Evolutionary conservation across 106 monocot species (phyloP).

Genomic region (Allium sativum): DNA sequence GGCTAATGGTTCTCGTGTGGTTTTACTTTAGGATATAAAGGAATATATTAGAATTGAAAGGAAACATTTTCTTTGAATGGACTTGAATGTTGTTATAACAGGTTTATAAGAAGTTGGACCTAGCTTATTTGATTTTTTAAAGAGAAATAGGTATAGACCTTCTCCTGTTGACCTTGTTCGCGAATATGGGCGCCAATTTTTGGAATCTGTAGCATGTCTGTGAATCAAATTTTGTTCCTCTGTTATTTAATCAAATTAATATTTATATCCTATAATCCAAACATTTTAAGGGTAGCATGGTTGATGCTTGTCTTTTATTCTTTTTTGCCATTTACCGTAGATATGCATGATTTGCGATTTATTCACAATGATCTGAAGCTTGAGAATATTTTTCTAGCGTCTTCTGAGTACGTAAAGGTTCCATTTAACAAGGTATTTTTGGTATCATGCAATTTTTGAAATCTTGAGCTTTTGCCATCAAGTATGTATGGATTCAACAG

Average conservation of each 20-base stretch:
- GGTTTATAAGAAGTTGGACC: slow-evolving; percentile 99
- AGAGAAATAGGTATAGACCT: slow-evolving; percentile 90
- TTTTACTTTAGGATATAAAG: too few species aligned
- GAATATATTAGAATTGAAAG: slow-evolving; percentile 7
- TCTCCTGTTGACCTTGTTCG: slow-evolving; percentile 98
- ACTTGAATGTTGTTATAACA: slow-evolving; percentile 65
- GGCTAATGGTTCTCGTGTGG: too few species aligned
- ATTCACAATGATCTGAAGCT: slow-evolving; percentile 99
- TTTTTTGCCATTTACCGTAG: slow-evolving; percentile 41
- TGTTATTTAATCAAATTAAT: slow-evolving; percentile 9
- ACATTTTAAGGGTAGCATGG: slow-evolving; percentile 4
- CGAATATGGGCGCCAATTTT: slow-evolving; percentile 96
- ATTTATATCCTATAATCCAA: slow-evolving; percentile 19
- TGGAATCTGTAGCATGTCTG: slow-evolving; percentile 99
- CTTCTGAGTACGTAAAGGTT: slow-evolving; percentile 75
- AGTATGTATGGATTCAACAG: slow-evolving; percentile 22
- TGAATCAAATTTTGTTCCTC: slow-evolving; percentile 16
- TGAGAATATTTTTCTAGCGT: slow-evolving; percentile 95
- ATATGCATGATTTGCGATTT: slow-evolving; percentile 97
- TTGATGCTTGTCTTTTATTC: slow-evolving; percentile 21
- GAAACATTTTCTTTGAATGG: slow-evolving; percentile 48
- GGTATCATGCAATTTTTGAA: slow-evolving; percentile 26
- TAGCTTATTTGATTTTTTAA: slow-evolving; percentile 97
- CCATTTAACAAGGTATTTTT: slow-evolving; percentile 74
- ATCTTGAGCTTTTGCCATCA: slow-evolving; percentile 29